phyloP scores from a whole-genome alignment of 371 early-diverging fungal genomes.

The Mucor piriformis region DNA sequence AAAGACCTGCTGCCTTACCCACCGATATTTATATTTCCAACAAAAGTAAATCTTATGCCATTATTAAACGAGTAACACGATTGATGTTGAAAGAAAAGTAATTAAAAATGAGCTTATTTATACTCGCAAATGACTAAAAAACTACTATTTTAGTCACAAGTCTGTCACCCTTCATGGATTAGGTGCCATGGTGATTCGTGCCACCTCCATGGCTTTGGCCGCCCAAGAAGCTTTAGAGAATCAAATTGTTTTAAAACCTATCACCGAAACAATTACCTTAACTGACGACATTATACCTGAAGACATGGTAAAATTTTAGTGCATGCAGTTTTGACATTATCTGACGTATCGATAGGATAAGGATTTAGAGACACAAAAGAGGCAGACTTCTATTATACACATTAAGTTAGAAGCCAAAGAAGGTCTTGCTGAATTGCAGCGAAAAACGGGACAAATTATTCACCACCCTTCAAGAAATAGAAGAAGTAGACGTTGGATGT shows the following conservation, averaged over 20 bases:
- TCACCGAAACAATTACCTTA: conserved; percentile 53
- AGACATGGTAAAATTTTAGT: conserved; percentile 36
- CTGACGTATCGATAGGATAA: conserved; percentile 31
- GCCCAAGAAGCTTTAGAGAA: conserved; percentile 47
- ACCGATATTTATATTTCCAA: conserved; percentile 65
- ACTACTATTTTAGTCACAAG: conserved; percentile 28
- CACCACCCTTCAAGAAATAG: conserved; percentile 40
- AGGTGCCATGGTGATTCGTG: conserved; percentile 67
- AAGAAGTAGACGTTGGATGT: conserved; percentile 27
- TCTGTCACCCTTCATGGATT: conserved; percentile 68
- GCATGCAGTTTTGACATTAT: background rate
- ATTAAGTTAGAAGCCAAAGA: conserved; percentile 43
- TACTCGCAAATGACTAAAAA: background rate
- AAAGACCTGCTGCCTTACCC: conserved; percentile 49
- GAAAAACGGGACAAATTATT: conserved; percentile 28
- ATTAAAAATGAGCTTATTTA: background rate
- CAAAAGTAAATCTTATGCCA: conserved; percentile 44
- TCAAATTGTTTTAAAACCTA: conserved; percentile 50
- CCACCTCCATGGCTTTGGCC: conserved; percentile 57
- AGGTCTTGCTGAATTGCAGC: conserved; percentile 33
- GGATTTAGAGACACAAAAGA: conserved; percentile 39
- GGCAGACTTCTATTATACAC: conserved; percentile 45
- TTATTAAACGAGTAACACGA: conserved; percentile 45
- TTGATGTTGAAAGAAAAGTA: conserved; percentile 53
- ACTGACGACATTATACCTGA: conserved; percentile 62